Evolutionary conservation across 2,329 filamentous ascomycete species (phyloP), one percentile per base, ranked within the genome.

Genomic region (Ophiostoma fasciatum): DNA sequence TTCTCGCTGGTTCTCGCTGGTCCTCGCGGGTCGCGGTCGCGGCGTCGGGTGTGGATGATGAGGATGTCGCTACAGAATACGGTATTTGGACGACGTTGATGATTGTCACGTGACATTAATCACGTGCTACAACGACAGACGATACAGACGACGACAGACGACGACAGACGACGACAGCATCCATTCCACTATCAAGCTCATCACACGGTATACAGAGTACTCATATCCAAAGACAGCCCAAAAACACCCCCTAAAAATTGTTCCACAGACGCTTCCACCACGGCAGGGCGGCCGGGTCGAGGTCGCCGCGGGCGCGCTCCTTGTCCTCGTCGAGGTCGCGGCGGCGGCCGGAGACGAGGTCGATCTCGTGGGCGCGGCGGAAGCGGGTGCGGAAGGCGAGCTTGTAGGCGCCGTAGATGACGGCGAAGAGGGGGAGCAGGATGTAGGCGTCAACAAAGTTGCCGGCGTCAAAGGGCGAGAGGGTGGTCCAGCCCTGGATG

Each of bases 381-480:
- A 64, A 56, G 7, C 51, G 58, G 2, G 73, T 75, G 41, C 60
- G 61, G 54, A 67, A 71, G 28, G 59, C 53, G 5, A 72, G 35
- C 49, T 76, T 77, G 48, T 69, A 71, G 2, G 47, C 59, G 2
- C 63, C 41, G 44, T 68, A 76, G 13, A 77, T 74, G 28, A 76
- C 39, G 1, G 57, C 62, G 43, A 77, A 78, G 0, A 78, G 53
- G 2, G 70, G 70, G 21, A 78, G 48, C 18, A 78, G 51, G 37
- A 78, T 69, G 45, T 78, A 78, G 0, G 72, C 71, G 45, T 74
- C 70, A 10, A 78, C 71, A 45, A 78, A 76, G n/a, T 60, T 56
- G 5, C 64, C 68, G 0, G 64, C 67, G 27, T 66, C 51, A 42
- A 75, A 78, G 0, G 73, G 73, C 3, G 63, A 60, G 5, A 77